These are phyloP conservation scores for Tetrapisispora namnaoensis DNA, from an alignment of 805 yeast species.

Conservation along the genomic window DNA sequence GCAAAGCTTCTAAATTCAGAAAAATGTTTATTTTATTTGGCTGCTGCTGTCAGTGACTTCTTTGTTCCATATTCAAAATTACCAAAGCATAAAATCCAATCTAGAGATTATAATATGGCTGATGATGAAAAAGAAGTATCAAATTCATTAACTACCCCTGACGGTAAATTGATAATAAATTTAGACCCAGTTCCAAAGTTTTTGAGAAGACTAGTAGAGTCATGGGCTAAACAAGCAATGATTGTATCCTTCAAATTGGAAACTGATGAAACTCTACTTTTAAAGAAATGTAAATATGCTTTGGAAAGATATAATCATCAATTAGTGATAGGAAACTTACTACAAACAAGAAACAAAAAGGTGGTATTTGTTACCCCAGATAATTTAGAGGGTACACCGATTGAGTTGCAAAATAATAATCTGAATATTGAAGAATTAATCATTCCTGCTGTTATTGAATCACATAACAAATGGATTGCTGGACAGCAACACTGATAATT, in stretches of 20 bases:
- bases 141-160: conserved; percentile 20
- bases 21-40: conserved; percentile 74
- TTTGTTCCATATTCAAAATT: conserved; percentile 77
- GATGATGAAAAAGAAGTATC: conserved; percentile 3
- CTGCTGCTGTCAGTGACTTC: conserved; percentile 97
- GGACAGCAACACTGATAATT: conserved; percentile 9
- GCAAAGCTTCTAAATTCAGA: conserved; percentile 48
- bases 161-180: conserved; percentile 71
- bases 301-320: conserved; percentile 83
- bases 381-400: conserved; percentile 36
- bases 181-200: conserved; percentile 96
- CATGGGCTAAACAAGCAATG: conserved; percentile 95
- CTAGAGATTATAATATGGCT: conserved; percentile 43
- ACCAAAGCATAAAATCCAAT: conserved; percentile 93
- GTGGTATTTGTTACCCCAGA: conserved; percentile 63
- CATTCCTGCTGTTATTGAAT: conserved; percentile 61
- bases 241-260: conserved; percentile 90
- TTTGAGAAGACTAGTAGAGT: conserved; percentile 72
- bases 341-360: conserved; percentile 79
- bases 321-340: conserved; percentile 83
- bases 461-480: conserved; percentile 57
- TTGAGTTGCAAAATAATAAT: conserved; percentile 37
- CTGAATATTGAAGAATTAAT: conserved; percentile 60
- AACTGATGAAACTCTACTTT: conserved; percentile 64
- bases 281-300: conserved; percentile 70